Evolutionary conservation across 768 basidiomycete species (phyloP).

Genomic region (Rhizopogon vesiculosus): DNA sequence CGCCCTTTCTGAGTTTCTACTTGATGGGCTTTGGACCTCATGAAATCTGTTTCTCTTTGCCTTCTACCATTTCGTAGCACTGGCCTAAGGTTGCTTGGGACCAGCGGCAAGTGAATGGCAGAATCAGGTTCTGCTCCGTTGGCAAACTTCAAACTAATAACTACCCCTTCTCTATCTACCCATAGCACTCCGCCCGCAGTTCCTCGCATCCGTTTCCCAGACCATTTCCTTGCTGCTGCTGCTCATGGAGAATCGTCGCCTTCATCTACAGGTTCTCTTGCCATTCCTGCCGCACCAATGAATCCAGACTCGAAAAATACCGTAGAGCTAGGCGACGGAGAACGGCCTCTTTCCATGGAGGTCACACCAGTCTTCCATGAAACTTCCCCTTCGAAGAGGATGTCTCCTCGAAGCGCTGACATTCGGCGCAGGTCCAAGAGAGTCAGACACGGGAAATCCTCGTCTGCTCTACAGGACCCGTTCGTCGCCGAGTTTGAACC

Average conservation of each 20-base stretch:
- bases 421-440: conserved; percentile 17
- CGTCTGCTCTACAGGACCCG: conserved; percentile 22
- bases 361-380: neutral
- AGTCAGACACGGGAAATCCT: conserved; percentile 5
- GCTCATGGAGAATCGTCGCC: conserved; percentile 23
- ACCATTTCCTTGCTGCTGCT: conserved; percentile 22
- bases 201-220: conserved; percentile 31
- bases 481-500: conserved; percentile 32
- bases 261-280: conserved; percentile 22
- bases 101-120: conserved; percentile 20
- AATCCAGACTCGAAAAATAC: conserved; percentile 10
- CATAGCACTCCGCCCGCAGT: conserved; percentile 8
- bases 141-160: conserved; percentile 13
- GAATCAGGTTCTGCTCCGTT: conserved; percentile 20
- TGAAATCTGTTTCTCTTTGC: neutral
- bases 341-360: conserved; percentile 18
- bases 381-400: conserved; percentile 10
- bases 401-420: conserved; percentile 9
- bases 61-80: neutral
- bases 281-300: conserved; percentile 9
- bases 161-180: conserved; percentile 9
- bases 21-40: neutral
- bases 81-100: neutral
- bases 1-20: neutral
- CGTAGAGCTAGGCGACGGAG: conserved; percentile 9